Base-by-base conservation (phyloP, 768 basidiomycete genomes). In the Hebeloma cylindrosporum region DNA sequence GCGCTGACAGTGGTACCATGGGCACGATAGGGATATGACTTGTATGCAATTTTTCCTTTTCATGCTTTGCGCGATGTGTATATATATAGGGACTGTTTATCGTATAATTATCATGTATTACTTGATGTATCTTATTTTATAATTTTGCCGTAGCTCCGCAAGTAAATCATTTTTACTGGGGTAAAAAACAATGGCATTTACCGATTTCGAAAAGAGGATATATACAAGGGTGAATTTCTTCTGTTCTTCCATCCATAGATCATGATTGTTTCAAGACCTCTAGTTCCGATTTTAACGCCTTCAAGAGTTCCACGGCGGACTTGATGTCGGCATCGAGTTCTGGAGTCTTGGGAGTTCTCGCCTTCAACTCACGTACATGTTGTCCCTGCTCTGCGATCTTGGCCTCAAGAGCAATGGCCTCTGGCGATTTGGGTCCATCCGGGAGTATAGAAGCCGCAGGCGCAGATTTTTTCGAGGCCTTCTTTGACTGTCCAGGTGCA, bases 371-470 rank as follows among this genome's bases (percentile, higher is more conserved):
- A 26, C 89, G 77, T 11, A 97, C 88, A 13, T 74, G 57, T 35
- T 80, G 76, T 0, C 89, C 93, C 61, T 96, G 92, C 39, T 77
- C 78, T 28, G 80, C 71, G 28, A 96, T 73, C 72, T 83, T 82
- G 31, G 72, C 77, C 64, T 93, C 93, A 46, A 90, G 67, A 3
- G 78, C 83, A 20, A 83, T 63, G 25, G 80, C 79, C 63, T 91
- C 88, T 1, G 81, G 75, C 2, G 87, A 80, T 63, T 87, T 91
- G 0, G 81, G 85, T 4, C 73, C 77, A 44, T 70, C 70, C 5
- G 61, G 59, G 0, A 60, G 66, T 4, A 70, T 70, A 1, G 71
- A 63, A 1, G 70, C 66, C 9, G 67, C 68, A 3, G 71, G 68
- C 45, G 69, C 70, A 52, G 72, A 79, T 44, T 74, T 77, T 27